A percentile compares a stretch with the other conserved stretches of the same genome.
phyloP scores from a whole-genome alignment of 2,329 filamentous ascomycete genomes.

The Aspergillus melleus region DNA sequence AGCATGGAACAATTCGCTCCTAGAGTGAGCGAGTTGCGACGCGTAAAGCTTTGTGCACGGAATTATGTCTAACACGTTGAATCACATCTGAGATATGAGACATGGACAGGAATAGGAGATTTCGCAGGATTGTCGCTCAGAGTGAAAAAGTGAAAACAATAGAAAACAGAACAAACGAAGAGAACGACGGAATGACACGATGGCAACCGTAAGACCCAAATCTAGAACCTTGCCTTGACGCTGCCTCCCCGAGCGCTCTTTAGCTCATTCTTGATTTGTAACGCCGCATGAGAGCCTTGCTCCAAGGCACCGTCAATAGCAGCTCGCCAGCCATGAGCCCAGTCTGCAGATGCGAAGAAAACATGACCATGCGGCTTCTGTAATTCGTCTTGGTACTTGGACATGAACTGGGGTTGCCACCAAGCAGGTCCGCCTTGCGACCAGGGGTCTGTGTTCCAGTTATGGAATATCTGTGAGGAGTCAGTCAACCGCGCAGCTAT shows the following conservation, averaged over 20 bases:
- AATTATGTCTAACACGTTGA: too few relatives aligned
- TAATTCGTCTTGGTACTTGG: constrained; percentile 2
- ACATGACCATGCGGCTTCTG: not conserved
- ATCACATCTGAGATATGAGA: too few relatives aligned
- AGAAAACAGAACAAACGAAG: too few relatives aligned
- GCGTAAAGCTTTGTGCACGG: too few relatives aligned
- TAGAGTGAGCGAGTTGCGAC: too few relatives aligned
- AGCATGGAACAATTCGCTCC: too few relatives aligned
- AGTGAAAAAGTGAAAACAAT: too few relatives aligned
- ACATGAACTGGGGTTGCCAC: constrained; percentile 1
- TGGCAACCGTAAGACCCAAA: not conserved
- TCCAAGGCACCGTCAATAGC: constrained; percentile 3
- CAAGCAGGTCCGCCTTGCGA: constrained; percentile 2
- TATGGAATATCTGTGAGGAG: not conserved
- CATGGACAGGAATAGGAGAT: too few relatives aligned
- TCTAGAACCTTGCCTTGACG: not conserved
- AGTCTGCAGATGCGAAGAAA: constrained; percentile 5
- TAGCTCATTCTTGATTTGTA: not conserved
- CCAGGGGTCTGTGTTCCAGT: constrained; percentile 4
- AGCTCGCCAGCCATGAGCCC: constrained; percentile 6
- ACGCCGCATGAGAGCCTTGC: not conserved
- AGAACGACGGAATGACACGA: too few relatives aligned
- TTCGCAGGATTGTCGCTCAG: too few relatives aligned
- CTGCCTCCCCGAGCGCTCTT: not conserved
- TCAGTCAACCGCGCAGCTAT: not conserved